Evolutionary conservation across 192 early-diverging fungal genomes (phyloP).

Genomic region (Entomortierella parvispora): DNA sequence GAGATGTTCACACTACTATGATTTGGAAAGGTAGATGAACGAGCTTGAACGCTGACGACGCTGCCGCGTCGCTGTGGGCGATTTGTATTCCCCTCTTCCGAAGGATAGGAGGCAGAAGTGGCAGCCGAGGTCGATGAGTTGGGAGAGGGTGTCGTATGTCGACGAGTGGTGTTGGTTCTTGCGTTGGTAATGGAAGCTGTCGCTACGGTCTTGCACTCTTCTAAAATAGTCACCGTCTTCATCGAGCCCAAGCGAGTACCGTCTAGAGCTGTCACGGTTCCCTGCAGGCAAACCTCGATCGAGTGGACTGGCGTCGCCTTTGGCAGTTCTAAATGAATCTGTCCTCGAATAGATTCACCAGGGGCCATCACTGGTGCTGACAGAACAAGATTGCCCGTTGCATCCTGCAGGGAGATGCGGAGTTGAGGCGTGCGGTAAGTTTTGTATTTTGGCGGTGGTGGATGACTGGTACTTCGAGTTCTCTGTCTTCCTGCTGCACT

Average conservation of each 20-base stretch:
- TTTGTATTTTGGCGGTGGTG: conserved; percentile 52
- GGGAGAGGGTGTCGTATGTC: conserved; percentile 29
- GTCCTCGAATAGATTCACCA: conserved; percentile 46
- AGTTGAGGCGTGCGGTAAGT: conserved; percentile 43
- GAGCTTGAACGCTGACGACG: conserved; percentile 3
- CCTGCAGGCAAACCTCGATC: conserved; percentile 43
- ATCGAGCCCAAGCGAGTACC: conserved; percentile 36
- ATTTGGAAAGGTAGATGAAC: conserved; percentile 25
- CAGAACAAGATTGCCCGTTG: conserved; percentile 30
- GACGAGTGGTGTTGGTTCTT: conserved; percentile 38
- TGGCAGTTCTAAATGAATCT: conserved; percentile 44
- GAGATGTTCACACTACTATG: conserved; percentile 15
- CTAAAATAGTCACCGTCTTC: conserved; percentile 46
- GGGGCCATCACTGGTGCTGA: conserved; percentile 50
- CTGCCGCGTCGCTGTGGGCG: conserved; percentile 11
- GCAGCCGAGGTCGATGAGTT: conserved; percentile 1
- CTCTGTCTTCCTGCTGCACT: conserved; percentile 35
- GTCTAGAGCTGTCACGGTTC: conserved; percentile 48
- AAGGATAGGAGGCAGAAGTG: too few species aligned
- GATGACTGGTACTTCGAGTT: conserved; percentile 38
- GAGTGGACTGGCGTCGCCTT: conserved; percentile 49
- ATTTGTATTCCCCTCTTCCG: neutral
- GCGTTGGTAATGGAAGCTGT: conserved; percentile 43
- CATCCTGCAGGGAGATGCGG: conserved; percentile 46
- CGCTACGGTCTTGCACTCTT: conserved; percentile 50